Evolutionary conservation across 139 green algal genomes (phyloP), one percentile per base, ranked within the genome.

Genomic region (Chlamydomonas schloesseri): DNA sequence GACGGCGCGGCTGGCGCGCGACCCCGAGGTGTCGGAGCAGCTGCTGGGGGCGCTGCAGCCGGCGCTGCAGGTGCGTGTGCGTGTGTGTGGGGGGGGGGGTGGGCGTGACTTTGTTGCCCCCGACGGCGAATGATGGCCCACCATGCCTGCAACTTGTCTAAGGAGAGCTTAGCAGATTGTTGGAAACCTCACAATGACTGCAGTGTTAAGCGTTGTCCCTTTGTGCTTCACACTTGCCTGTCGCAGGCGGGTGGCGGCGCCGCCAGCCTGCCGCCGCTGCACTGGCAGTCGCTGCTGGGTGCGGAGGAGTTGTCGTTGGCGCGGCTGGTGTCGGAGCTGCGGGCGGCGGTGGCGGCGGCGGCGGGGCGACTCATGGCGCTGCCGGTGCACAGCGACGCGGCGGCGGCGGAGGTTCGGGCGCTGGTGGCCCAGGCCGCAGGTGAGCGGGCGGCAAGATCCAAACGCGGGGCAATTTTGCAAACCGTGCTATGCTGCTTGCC

Each of bases 21-120:
- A 85, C 6, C 79, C 79, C 1, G 31, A 85, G 79, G 79, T 85
- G 42, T 85, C 79, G 64, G 79, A 85, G 50, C 79, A 85, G 50
- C 79, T 85, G 67, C 65, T 85, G 67, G 79, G 33, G 47, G 79
- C 79, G 67, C 65, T 85, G 34, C 79, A 85, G 65, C 79, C 79
- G 26, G 65, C 79, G 31, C 79, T 85, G 31, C 79, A 85, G 79
- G 79, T 85, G 33, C 4, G 60, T 15, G 24, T 13, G 24, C 60
- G 11, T 31, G 24, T 20, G 58, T 65, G 21, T 65, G 58, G 20
- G 58, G 21, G 5, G 9, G 58, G 18, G 53, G 53, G 13, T 13
- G 53, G 53, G 53, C 53, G 53, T 13, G 53, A 15, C 15, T 58
- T 58, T n/a, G n/a, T n/a, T n/a, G n/a, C n/a, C n/a, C n/a, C n/a